phyloP scores from a whole-genome alignment of 208 protist genomes.

The Trypanosoma lewisi region DNA sequence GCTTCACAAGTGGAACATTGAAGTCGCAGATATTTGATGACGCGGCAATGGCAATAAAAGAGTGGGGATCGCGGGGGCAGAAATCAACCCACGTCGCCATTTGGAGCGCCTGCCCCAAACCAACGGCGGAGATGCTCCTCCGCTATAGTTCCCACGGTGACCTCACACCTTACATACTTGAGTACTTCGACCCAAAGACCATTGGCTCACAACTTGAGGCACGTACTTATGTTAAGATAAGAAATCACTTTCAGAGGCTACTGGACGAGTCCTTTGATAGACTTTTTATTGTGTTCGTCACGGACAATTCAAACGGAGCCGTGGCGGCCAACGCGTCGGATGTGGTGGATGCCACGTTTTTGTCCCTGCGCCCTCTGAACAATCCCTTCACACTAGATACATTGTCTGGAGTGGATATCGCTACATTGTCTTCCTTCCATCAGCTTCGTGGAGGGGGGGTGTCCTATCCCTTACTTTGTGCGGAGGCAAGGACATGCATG shows the following conservation, averaged over 20 bases:
- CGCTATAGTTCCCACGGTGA: conserved; percentile 58
- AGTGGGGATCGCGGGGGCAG: conserved; percentile 13
- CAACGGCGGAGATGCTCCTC: conserved; percentile 79
- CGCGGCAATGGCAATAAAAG: conserved; percentile 32
- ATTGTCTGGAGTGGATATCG: conserved; percentile 32
- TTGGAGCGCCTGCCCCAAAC: conserved; percentile 71
- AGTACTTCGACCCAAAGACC: conserved; percentile 75
- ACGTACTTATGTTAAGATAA: conserved; percentile 38
- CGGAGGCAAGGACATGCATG: not conserved
- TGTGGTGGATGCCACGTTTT: conserved; percentile 35
- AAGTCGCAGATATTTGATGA: conserved; percentile 43
- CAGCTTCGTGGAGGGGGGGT: conserved; percentile 36
- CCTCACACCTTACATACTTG: conserved; percentile 59
- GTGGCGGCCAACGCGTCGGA: conserved; percentile 52
- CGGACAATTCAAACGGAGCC: conserved; percentile 51
- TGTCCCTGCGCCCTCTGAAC: conserved; percentile 53
- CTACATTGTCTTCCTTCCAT: conserved; percentile 38
- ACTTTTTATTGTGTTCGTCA: conserved; percentile 45
- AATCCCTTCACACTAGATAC: conserved; percentile 45
- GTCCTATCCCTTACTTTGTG: not conserved
- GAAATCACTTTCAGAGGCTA: too few relatives aligned
- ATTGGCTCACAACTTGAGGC: conserved; percentile 66
- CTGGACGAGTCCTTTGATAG: not conserved
- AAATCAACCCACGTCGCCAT: conserved; percentile 51
- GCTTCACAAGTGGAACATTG: conserved; percentile 30